Conservation (phyloP, 192 early-diverging fungal species). For the Coemansia sp. region DNA sequence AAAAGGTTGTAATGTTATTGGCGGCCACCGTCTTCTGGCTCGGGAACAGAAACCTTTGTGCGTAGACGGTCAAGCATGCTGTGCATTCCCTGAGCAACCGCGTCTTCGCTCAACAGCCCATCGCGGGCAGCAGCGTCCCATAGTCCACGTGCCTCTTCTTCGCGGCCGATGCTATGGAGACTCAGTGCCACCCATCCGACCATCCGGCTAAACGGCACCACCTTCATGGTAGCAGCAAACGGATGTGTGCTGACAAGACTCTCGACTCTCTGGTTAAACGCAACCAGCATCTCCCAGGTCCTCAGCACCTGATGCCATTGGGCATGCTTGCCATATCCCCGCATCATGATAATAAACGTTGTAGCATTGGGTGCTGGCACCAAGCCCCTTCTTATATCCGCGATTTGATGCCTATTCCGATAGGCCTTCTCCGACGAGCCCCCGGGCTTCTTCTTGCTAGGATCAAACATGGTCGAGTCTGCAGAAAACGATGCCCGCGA, state of each 20-base stretch:
- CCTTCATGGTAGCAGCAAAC: slow-evolving; percentile 1
- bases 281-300: slow-evolving; percentile 20
- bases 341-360: slow-evolving; percentile 38
- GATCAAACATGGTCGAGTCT: slow-evolving; percentile 22
- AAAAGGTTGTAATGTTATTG: too few relatives aligned
- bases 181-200: slow-evolving; percentile 35
- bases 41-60: too few relatives aligned
- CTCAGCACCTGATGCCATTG: slow-evolving; percentile 27
- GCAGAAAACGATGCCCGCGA: slow-evolving; percentile 29
- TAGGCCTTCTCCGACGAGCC: too few relatives aligned
- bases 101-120: slow-evolving; percentile 13
- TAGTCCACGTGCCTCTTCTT: slow-evolving; percentile 13
- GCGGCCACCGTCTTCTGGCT: too few relatives aligned
- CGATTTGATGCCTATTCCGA: too few relatives aligned
- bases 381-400: neutral
- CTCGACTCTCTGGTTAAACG: slow-evolving; percentile 21
- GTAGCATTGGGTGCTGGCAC: slow-evolving; percentile 35
- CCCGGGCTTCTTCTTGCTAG: neutral
- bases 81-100: slow-evolving; percentile 17
- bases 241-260: neutral
- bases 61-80: slow-evolving; percentile 10
- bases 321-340: slow-evolving; percentile 15
- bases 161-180: neutral
- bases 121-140: slow-evolving; percentile 19
- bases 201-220: slow-evolving; percentile 33